A percentile compares a stretch with the other conserved stretches of the same genome.
Conservation (phyloP, 306 rosid species). For the Cucumis cinereus region DNA sequence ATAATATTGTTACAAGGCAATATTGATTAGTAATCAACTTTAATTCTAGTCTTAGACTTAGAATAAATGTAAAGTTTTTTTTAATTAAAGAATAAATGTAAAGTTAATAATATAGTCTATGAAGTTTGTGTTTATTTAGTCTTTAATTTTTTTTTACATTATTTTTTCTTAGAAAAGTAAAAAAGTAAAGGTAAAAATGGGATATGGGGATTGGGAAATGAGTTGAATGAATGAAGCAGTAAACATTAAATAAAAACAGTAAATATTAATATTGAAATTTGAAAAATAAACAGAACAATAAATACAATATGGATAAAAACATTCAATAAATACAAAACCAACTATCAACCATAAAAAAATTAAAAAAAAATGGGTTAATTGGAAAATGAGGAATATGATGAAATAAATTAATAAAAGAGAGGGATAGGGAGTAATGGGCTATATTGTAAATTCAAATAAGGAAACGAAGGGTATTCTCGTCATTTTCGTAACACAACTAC, state of each 20-base stretch:
- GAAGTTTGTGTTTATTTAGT: no score
- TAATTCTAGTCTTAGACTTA: neutral
- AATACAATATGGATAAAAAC: neutral
- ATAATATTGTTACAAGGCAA: neutral
- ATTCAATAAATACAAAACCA: no score
- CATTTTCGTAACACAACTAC: neutral
- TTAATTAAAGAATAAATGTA: no score
- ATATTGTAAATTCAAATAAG: neutral
- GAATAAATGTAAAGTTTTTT: no score
- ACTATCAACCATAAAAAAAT: neutral
- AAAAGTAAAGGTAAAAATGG: neutral
- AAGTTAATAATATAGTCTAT: no score
- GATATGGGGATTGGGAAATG: neutral
- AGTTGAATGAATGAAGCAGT: neutral
- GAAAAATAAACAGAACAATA: neutral
- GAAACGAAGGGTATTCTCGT: neutral
- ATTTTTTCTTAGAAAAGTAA: neutral
- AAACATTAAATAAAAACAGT: neutral
- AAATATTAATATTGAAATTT: no score
- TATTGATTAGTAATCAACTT: neutral
- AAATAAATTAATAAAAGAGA: neutral
- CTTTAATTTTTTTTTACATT: no score
- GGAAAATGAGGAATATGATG: no score
- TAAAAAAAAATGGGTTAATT: no score
- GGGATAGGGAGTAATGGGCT: neutral